Evolutionary conservation across 2,329 filamentous ascomycete genomes (phyloP), one percentile per base, ranked within the genome.

Genomic region (Amylocarpus encephaloides): DNA sequence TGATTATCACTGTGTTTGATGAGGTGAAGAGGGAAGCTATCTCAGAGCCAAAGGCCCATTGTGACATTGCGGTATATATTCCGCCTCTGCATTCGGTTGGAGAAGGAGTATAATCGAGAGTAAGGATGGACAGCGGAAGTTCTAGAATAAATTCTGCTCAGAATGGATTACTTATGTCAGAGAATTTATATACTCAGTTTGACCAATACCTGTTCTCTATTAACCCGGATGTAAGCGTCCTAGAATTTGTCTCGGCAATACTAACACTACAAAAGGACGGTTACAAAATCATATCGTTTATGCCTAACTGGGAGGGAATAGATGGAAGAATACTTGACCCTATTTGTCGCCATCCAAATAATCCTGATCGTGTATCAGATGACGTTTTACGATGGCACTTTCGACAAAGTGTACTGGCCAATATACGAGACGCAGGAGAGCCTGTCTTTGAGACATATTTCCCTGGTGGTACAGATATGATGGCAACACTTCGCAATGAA

Each of bases 1-100:
- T 57, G 3, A 55, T 64, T 19, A 13, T 64, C 5, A 57, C 42
- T 10, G 60, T 50, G 2, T 59, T 62, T 19, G 47, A 56, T 11
- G 46, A 59, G 9, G 44, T 12, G 7, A 48, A 22, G 18, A 57
- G 16, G 11, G 47, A 46, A 11, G 48, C 61, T 7, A 39, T 22
- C 13, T 18, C 26, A 3, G 19, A 29, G 5, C 32, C 43, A 26
- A 38, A 38, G 15, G 13, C 16, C 2, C 15, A 22, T n/a, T n/a
- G n/a, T 35, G 22, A 40, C 19, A n/a, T 12, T 43, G 35, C 19
- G 44, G 39, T 36, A 13, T 44, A 39, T 18, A 34, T 39, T 55
- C 15, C 52, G 56, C 5, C 39, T 7, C 58, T 58, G 36, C 47
- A 55, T 26, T 12, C 22, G 9, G 47, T 56, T 43, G 42, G 51